These are phyloP conservation scores for Arthroderma sp. DNA, from an alignment of 2,329 filamentous ascomycete genomes.

Conservation along the genomic window DNA sequence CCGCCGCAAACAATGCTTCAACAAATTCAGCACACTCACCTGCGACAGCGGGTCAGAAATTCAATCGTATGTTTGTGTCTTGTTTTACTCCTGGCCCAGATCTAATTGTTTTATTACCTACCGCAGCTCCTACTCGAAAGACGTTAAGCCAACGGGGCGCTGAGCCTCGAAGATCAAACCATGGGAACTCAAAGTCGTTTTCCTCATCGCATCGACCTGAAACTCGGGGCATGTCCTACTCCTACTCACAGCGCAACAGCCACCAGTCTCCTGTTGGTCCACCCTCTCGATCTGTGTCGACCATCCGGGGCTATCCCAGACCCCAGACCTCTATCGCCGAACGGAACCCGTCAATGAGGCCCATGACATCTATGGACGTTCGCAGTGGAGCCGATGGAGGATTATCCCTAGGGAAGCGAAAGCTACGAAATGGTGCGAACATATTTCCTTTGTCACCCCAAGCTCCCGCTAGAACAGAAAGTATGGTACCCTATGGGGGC, in stretches of 20 bases:
- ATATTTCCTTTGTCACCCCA: slow-evolving; percentile 20
- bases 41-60: too few relatives aligned
- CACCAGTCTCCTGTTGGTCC: too few relatives aligned
- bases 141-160: too few relatives aligned
- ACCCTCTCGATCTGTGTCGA: too few relatives aligned
- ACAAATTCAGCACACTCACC: too few relatives aligned
- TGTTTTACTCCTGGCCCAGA: too few relatives aligned
- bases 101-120: too few relatives aligned
- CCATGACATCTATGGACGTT: slow-evolving; percentile 30
- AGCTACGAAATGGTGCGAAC: slow-evolving; percentile 38
- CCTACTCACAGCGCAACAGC: slow-evolving; percentile 1
- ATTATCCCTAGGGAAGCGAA: slow-evolving; percentile 28
- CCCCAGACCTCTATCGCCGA: slow-evolving; percentile 40
- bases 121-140: too few relatives aligned
- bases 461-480: slow-evolving; percentile 8
- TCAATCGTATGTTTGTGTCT: too few relatives aligned
- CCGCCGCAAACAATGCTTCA: slow-evolving; percentile 40
- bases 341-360: slow-evolving; percentile 26
- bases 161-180: too few relatives aligned
- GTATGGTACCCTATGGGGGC: slow-evolving; percentile 8
- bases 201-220: slow-evolving; percentile 18
- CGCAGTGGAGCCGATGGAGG: slow-evolving; percentile 25
- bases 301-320: slow-evolving; percentile 21
- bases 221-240: slow-evolving; percentile 22
- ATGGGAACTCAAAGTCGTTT: too few relatives aligned